Evolutionary conservation across 352 stramenopile genomes (phyloP).

Genomic region (Plasmopara muralis): DNA sequence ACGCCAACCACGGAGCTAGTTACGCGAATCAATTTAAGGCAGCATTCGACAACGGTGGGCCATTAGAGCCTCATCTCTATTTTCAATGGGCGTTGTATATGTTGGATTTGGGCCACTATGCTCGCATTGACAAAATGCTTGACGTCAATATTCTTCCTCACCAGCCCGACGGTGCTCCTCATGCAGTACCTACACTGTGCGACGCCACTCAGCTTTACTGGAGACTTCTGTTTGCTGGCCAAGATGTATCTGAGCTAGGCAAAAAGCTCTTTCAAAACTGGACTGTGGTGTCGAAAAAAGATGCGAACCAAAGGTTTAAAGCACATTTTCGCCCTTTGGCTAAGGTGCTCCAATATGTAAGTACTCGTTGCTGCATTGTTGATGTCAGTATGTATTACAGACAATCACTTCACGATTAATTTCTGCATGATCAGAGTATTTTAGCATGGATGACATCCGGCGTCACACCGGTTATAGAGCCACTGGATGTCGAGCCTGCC

Average conservation of each 20-base stretch:
- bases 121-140: conserved; percentile 77
- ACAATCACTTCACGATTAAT: conserved; percentile 1
- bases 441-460: conserved; percentile 38
- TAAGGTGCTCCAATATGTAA: conserved; percentile 54
- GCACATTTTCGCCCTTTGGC: conserved; percentile 42
- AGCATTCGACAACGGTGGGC: conserved; percentile 66
- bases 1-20: conserved; percentile 79
- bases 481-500: conserved; percentile 15
- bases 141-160: conserved; percentile 62
- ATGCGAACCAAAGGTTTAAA: conserved; percentile 11
- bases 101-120: conserved; percentile 73
- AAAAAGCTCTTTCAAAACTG: conserved; percentile 57
- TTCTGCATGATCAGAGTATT: conserved; percentile 40
- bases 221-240: conserved; percentile 70
- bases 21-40: conserved; percentile 79
- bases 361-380: conserved; percentile 1
- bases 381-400: neutral
- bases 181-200: conserved; percentile 51
- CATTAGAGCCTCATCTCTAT: conserved; percentile 66
- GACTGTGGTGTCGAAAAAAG: conserved; percentile 25
- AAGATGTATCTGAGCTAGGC: conserved; percentile 46
- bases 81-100: conserved; percentile 82
- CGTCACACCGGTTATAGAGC: conserved; percentile 18
- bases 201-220: conserved; percentile 81
- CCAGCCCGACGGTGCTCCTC: conserved; percentile 27